phyloP scores from a whole-genome alignment of 1,284 basidiomycete species.

The Mycocalia duriaeana region DNA sequence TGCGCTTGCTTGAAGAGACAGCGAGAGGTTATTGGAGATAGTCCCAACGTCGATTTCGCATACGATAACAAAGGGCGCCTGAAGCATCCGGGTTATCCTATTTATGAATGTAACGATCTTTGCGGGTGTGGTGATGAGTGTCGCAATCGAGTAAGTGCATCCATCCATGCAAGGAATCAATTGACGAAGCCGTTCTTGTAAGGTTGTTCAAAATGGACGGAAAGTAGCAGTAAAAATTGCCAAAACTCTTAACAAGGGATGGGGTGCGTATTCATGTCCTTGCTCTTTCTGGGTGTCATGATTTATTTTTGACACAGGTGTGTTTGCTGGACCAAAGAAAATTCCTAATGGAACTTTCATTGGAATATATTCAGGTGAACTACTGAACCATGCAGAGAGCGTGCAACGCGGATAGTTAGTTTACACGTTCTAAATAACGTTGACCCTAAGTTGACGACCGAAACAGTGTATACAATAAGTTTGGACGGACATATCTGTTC shows the following conservation, averaged over 20 bases:
- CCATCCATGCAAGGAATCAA: constrained; percentile 2
- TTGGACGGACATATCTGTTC: constrained; percentile 82
- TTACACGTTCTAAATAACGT: background rate
- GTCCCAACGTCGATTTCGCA: constrained; percentile 46
- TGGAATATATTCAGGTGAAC: constrained; percentile 83
- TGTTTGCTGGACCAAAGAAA: constrained; percentile 57
- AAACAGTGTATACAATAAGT: constrained; percentile 65
- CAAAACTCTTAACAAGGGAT: constrained; percentile 73
- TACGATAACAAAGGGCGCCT: constrained; percentile 60
- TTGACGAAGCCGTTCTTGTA: constrained; percentile 24
- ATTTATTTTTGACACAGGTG: constrained; percentile 40
- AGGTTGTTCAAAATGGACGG: constrained; percentile 82
- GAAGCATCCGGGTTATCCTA: constrained; percentile 50
- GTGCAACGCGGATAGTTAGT: constrained; percentile 66
- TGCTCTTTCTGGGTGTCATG: background rate
- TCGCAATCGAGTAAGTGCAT: constrained; percentile 64
- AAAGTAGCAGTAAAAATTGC: constrained; percentile 56
- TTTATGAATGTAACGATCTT: constrained; percentile 83
- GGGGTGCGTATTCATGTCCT: constrained; percentile 52
- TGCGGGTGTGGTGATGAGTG: constrained; percentile 82
- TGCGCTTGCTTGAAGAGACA: constrained; percentile 70
- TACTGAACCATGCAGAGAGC: constrained; percentile 63
- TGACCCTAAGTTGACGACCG: constrained; percentile 4
- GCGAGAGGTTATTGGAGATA: constrained; percentile 30
- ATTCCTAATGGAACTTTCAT: constrained; percentile 73